Evolutionary conservation across 2,329 filamentous ascomycete genomes (phyloP), one percentile per base, ranked within the genome.

Genomic region (Ascomycota sp.): DNA sequence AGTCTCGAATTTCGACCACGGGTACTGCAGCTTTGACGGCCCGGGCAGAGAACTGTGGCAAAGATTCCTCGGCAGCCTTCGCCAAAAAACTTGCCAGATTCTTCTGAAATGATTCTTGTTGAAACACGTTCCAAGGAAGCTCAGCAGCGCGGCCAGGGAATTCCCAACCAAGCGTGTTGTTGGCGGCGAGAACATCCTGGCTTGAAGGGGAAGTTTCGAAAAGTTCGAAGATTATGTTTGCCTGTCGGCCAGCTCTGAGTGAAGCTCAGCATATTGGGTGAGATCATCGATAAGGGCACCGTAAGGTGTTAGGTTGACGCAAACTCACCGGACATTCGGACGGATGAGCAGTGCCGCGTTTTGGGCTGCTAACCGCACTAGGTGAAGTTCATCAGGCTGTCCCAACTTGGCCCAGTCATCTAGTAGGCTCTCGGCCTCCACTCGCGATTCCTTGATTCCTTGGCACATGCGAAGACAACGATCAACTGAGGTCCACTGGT

Each of bases 121-220:
- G 30, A 30, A 56, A 54, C 0, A 38, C 33, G 4, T 10, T 6
- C 2, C 46, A 37, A 0, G 67, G 52, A 4, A 76, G 43, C 0
- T 54, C 48, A 0, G 65, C 62, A 0, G 66, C 58, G 7, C 50
- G 51, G 0, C 61, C 65, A 0, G 74, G 73, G 37, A 78, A 78
- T n/a, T 62, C 56, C 59, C 71, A 72, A 31, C 51, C 40, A 0
- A 79, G 47, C 0, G 68, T 58, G 25, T 56, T 55, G 6, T 61
- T 47, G 0, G 66, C 46, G 0, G 56, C 55, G 2, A 76, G 55
- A 1, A 75, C 66, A 10, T 57, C 45, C 12, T 62, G 51, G 0
- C 62, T 62, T 0, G 45, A 43, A 0, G 74, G 55, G 0, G 69
- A 72, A 0, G 64, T 54, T 45, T 78, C 70, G 33, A 77, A 77